Conservation (phyloP, 305 asterid species). For the Solanum hybrid region DNA sequence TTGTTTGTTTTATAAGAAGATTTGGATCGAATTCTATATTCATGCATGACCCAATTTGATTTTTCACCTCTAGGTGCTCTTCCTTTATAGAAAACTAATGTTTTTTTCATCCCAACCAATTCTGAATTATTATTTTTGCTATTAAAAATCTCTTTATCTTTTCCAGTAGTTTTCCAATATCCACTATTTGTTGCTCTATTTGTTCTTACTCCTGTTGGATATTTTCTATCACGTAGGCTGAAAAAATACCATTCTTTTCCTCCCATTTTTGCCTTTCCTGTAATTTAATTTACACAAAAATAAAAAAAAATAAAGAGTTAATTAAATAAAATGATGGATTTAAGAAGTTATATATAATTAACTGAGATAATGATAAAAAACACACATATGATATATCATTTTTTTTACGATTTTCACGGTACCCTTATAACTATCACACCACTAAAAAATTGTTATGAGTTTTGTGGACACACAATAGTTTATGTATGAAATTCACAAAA, state of each 20-base stretch:
- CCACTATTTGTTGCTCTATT: constrained; percentile 92
- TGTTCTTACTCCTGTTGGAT: constrained; percentile 90
- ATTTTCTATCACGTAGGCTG: constrained; percentile 87
- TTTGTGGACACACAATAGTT: background rate
- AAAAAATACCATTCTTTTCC: constrained; percentile 95
- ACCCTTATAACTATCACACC: background rate
- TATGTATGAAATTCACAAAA: no score
- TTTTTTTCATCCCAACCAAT: constrained; percentile 84
- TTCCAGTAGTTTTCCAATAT: constrained; percentile 96
- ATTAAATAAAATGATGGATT: background rate
- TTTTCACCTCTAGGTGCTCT: constrained; percentile 98
- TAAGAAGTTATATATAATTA: background rate
- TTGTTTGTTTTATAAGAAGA: constrained; percentile 60
- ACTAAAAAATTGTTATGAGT: background rate
- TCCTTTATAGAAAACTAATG: constrained; percentile 80
- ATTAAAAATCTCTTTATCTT: constrained; percentile 82
- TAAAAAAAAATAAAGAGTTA: background rate
- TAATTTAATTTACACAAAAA: background rate
- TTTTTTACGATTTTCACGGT: background rate
- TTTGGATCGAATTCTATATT: constrained; percentile 81
- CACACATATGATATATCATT: background rate
- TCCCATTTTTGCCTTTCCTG: constrained; percentile 93
- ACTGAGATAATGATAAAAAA: background rate
- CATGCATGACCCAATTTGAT: constrained; percentile 96
- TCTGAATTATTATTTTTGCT: constrained; percentile 50